Conservation (phyloP, 2,329 filamentous ascomycete species). For the Pseudogymnoascus sp. region DNA sequence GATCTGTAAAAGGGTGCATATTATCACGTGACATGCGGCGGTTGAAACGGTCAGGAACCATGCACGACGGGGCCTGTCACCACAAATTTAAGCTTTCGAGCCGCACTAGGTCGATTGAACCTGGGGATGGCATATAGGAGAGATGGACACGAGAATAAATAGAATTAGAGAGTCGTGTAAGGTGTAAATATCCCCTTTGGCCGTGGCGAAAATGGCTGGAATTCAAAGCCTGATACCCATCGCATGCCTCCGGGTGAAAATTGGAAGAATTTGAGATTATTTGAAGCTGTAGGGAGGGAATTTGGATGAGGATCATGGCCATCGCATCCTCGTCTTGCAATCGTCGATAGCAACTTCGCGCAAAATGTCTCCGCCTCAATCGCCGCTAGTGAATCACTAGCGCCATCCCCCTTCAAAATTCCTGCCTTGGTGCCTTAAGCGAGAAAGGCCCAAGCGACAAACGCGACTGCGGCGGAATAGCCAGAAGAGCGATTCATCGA, state of each 20-base stretch:
- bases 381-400: not conserved
- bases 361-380: slow-evolving; percentile 4
- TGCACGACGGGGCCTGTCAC: not conserved
- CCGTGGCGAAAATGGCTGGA: not conserved
- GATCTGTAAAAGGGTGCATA: not conserved
- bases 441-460: not conserved
- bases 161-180: not conserved
- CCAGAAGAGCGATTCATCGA: not conserved
- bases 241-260: not conserved
- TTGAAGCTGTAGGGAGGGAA: not conserved
- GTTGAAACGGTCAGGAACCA: not conserved
- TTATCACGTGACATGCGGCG: not conserved
- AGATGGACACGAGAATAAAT: not conserved
- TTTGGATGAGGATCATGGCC: not conserved
- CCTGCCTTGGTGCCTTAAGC: not conserved
- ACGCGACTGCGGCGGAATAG: not conserved
- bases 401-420: not conserved
- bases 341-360: not conserved
- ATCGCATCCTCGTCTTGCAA: not conserved
- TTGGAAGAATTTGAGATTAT: not conserved
- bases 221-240: not conserved
- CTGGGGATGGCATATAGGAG: not conserved
- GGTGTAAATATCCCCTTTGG: not conserved
- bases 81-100: slow-evolving; percentile 10
- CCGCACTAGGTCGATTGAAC: slow-evolving; percentile 8